phyloP scores from a whole-genome alignment of 306 rosid genomes.

The Fagus sylvatica region DNA sequence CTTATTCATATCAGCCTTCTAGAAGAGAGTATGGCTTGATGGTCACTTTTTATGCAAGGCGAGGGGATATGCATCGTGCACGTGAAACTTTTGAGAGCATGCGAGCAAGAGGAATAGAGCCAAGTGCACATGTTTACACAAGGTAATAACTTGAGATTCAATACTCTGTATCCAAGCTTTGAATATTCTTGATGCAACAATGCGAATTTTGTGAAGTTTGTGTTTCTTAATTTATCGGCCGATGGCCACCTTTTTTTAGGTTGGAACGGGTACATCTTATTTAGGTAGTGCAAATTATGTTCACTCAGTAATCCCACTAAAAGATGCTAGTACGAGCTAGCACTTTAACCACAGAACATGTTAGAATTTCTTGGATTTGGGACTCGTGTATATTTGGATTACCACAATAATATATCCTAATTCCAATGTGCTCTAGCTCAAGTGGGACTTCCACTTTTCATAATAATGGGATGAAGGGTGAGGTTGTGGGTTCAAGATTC shows the following conservation, averaged over 20 bases:
- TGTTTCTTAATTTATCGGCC: constrained; percentile 17
- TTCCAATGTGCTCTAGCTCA: too few relatives aligned
- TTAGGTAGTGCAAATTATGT: neutral
- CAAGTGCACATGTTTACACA: constrained; percentile 83
- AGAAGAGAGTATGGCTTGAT: constrained; percentile 91
- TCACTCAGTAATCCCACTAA: neutral
- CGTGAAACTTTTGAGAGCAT: constrained; percentile 92
- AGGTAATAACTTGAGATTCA: constrained; percentile 48
- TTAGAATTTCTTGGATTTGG: neutral
- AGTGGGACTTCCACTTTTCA: too few relatives aligned
- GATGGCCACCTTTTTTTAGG: constrained; percentile 8
- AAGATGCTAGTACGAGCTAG: neutral
- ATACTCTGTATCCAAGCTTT: constrained; percentile 16
- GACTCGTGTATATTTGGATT: neutral
- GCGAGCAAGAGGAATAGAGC: constrained; percentile 97
- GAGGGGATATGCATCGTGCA: constrained; percentile 95
- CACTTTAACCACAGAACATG: neutral
- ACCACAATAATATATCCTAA: neutral
- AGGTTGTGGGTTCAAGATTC: too few relatives aligned
- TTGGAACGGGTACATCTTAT: neutral
- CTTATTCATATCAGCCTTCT: constrained; percentile 68
- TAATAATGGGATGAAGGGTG: too few relatives aligned
- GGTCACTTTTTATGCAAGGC: constrained; percentile 88
- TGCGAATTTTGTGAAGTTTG: constrained; percentile 7
- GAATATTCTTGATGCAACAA: constrained; percentile 13